These are phyloP conservation scores for Leccinum uliginosum DNA, from an alignment of 768 basidiomycete genomes.

Conservation along the genomic window DNA sequence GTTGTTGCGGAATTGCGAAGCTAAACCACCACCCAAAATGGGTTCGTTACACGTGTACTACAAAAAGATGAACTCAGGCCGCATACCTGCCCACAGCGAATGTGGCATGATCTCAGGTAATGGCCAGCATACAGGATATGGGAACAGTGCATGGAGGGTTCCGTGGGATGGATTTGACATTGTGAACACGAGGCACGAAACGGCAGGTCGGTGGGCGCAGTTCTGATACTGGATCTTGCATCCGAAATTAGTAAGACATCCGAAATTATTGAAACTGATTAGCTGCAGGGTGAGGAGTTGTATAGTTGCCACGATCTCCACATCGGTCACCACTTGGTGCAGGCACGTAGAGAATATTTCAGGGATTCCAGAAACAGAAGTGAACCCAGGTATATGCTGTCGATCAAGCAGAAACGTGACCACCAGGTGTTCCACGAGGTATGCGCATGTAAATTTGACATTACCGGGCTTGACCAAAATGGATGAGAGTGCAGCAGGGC, in stretches of 20 bases:
- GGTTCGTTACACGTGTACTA: slow-evolving; percentile 19
- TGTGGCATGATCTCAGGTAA: slow-evolving; percentile 10
- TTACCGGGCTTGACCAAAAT: background rate
- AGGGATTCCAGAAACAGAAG: background rate
- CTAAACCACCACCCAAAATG: slow-evolving; percentile 11
- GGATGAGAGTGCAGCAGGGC: background rate
- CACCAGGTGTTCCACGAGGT: slow-evolving; percentile 6
- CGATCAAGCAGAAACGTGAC: slow-evolving; percentile 1
- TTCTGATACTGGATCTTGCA: slow-evolving; percentile 9
- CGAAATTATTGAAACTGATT: background rate
- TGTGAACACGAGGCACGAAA: slow-evolving; percentile 28
- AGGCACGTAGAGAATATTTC: background rate
- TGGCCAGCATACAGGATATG: slow-evolving; percentile 4
- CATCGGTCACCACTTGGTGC: background rate
- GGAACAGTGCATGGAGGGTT: slow-evolving; percentile 7
- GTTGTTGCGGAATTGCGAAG: slow-evolving; percentile 4
- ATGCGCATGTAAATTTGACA: slow-evolving; percentile 6
- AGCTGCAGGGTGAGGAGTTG: background rate
- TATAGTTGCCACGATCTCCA: background rate
- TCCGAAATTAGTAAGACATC: slow-evolving; percentile 9
- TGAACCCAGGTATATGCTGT: background rate
- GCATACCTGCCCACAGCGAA: slow-evolving; percentile 11
- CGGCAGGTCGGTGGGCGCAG: slow-evolving; percentile 7
- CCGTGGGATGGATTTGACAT: slow-evolving; percentile 18
- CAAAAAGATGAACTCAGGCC: slow-evolving; percentile 15